Percentiles rank a stretch among this genome's conserved stretches.
Conservation (phyloP, 2,329 filamentous ascomycete species). For the Fusarium subglutinans region DNA sequence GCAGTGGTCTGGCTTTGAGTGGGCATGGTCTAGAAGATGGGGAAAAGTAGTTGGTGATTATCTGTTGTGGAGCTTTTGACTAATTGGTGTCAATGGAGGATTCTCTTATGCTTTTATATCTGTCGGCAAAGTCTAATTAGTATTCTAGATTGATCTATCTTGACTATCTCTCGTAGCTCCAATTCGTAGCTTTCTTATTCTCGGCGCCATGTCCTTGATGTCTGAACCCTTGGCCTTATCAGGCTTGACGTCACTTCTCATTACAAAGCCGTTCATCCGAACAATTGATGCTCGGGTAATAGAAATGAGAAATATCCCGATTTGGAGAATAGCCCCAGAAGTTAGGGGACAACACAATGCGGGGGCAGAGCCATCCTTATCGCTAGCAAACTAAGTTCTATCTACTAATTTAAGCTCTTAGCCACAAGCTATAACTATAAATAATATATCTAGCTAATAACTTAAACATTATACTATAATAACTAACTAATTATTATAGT, state of each 20-base stretch:
- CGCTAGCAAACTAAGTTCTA: no score
- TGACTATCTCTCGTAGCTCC: neutral
- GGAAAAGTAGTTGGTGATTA: neutral
- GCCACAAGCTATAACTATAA: no score
- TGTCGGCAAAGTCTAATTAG: neutral
- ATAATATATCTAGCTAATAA: no score
- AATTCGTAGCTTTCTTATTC: neutral
- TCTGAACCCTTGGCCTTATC: neutral
- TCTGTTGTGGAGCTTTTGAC: neutral
- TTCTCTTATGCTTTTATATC: neutral
- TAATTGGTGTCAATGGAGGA: neutral
- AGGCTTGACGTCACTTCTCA: neutral
- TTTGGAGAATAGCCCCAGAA: neutral
- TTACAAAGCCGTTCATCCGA: neutral
- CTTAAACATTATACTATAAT: no score
- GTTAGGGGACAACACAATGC: neutral
- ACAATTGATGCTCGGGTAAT: fast-evolving
- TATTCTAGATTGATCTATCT: neutral
- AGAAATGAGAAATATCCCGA: neutral
- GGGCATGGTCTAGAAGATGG: neutral
- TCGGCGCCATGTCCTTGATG: fast-evolving
- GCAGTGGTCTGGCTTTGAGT: neutral
- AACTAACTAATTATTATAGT: no score
- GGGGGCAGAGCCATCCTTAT: neutral
- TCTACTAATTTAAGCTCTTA: no score